Evolutionary conservation across 345 rosid genomes (phyloP), one percentile per base, ranked within the genome.

Genomic region (Citrus hindsii): DNA sequence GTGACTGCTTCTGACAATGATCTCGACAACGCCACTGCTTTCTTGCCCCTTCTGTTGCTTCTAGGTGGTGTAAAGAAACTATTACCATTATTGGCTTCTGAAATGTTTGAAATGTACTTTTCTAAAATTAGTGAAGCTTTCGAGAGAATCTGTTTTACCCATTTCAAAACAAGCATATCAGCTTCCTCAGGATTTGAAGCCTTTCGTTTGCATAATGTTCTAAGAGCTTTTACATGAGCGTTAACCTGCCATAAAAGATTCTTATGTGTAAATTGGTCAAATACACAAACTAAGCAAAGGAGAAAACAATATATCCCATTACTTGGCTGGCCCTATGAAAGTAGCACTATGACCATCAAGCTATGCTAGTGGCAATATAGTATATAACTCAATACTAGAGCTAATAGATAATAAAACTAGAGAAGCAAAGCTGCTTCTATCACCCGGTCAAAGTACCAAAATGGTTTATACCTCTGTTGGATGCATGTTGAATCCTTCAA

Each of bases 171-270:
- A 70, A 94, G 91, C 61, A 79, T 77, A 67, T 88, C 93, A 74
- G 97, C 92, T 81, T 92, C 98, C 69, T 71, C 85, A 19, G 86
- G 51, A 87, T 82, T 74, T 19, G 69, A 67, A 62, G 99, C 92
- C 81, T 93, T 95, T 85, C 80, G 82, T 85, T 85, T 85, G 87
- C 98, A 89, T 85, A 93, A 84, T 66, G 95, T 92, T 89, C 88
- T 88, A 55, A 95, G 93, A 70, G 98, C 94, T 88, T 88, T 93
- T 69, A 92, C 93, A 83, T 95, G 99, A 71, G 99, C 97, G 82
- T 89, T 89, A 65, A 95, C 98, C 99, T 95, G 88, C 69, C 83
- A 86, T 68, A 72, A 79, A 77, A 77, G 18, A 69, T n/a, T 12
- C 59, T 76, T 68, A 78, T n/a, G 14, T 71, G 75, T 77, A 78